Base-by-base conservation (phyloP, 345 rosid genomes). In the Eucalyptus erythrocorys region DNA sequence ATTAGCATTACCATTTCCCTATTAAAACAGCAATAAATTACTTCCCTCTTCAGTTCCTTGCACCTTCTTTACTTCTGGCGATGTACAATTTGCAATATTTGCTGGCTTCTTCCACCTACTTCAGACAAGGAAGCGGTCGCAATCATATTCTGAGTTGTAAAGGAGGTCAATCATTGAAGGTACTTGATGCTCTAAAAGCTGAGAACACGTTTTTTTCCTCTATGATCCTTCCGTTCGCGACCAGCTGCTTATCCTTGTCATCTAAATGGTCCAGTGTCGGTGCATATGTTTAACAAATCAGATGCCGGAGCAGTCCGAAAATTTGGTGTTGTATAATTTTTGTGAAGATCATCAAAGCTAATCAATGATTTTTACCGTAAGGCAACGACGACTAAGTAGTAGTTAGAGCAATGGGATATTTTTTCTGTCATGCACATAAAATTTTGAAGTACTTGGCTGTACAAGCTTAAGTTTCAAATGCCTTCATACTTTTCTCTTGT, bases 401-500 rank as follows among this genome's bases (percentile, higher is more conserved):
- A 71, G 13, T 71, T 21, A 37, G 82, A 19, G 12, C 1, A 14
- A 21, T 37, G 2, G 82, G 45, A 71, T 19, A 71, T 37, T 19
- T 71, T 19, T 71, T 19, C 42, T 24, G 27, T 71, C 82, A 21
- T 37, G 43, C 81, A 37, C 42, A 43, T 71, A 37, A 71, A 71
- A 37, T 37, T 37, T 37, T 71, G 45, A 10, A 51, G 7, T 71
- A 19, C 82, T 5, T 37, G 45, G 45, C 42, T 21, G 99, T 93
- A 96, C 92, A 92, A 94, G 93, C 95, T 97, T 95, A 97, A 97
- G 90, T 96, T 97, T 91, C 97, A 88, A 88, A 95, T 96, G 91
- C 99, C 99, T 79, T 95, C 99, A 48, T 96, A 97, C 91, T 97
- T 97, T 90, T 96, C 96, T 87, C 99, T 97, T 50, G 99, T 97